Percentiles rank a stretch among this genome's conserved stretches.
These are phyloP conservation scores for Urtica urens DNA, from an alignment of 306 rosid genomes.

Conservation along the genomic window DNA sequence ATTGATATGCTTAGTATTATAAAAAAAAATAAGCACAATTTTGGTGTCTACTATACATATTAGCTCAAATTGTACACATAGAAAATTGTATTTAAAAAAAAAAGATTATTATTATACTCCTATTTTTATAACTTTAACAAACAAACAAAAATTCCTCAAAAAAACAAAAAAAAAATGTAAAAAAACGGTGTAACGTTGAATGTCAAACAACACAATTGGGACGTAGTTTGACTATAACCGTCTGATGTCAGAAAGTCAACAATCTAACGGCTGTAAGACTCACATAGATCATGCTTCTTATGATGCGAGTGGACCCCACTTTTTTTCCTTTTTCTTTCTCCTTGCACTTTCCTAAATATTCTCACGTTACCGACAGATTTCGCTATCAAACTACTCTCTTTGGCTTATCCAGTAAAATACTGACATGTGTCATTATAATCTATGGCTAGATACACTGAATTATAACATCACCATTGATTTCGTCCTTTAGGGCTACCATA, in stretches of 20 bases:
- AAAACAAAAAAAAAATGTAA: background rate
- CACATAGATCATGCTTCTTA: background rate
- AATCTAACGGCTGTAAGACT: background rate
- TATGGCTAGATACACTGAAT: background rate
- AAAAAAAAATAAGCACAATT: no score
- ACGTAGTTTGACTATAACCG: slow-evolving; percentile 7
- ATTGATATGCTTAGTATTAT: no score
- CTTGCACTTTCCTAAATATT: slow-evolving; percentile 13
- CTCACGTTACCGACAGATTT: slow-evolving; percentile 29
- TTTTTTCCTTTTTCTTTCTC: background rate
- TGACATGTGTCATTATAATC: slow-evolving; percentile 21
- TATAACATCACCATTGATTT: background rate
- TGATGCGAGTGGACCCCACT: background rate
- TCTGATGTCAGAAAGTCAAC: slow-evolving; percentile 1
- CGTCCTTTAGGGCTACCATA: no score
- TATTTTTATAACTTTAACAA: background rate
- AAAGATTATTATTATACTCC: background rate
- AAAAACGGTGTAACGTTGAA: background rate
- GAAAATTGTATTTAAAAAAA: no score
- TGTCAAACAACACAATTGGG: background rate
- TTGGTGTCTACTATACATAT: no score
- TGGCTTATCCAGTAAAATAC: background rate
- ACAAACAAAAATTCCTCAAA: background rate
- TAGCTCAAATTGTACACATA: no score
- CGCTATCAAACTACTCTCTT: slow-evolving; percentile 10